phyloP scores from a whole-genome alignment of 345 rosid genomes.

The Zanthoxylum bungeanum region DNA sequence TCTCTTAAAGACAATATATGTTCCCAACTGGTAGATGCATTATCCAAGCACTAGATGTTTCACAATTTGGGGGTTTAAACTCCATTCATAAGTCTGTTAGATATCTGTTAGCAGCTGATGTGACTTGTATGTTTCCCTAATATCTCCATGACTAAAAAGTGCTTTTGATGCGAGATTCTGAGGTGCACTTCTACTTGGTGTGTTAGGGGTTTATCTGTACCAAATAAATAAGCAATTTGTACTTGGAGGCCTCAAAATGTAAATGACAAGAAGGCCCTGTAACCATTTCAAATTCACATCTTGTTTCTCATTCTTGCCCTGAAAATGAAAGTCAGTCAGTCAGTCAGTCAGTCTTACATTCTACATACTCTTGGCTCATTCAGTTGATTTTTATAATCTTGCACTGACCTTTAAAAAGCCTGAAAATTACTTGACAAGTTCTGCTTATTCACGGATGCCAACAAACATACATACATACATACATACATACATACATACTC shows the following conservation, averaged over 20 bases:
- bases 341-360: neutral
- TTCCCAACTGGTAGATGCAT: slow-evolving; percentile 32
- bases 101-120: neutral
- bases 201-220: no score
- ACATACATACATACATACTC: no score
- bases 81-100: no score
- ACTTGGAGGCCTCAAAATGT: neutral
- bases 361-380: no score
- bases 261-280: slow-evolving; percentile 40
- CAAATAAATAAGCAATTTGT: no score
- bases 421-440: slow-evolving; percentile 67
- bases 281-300: slow-evolving; percentile 63
- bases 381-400: no score
- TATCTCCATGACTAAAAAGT: neutral
- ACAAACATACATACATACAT: no score
- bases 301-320: slow-evolving; percentile 68
- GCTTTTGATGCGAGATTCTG: neutral
- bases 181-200: neutral
- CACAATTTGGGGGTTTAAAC: neutral
- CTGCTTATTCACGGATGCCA: slow-evolving; percentile 65
- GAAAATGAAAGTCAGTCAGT: slow-evolving; percentile 6
- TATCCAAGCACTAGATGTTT: slow-evolving; percentile 22
- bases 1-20: slow-evolving; percentile 39
- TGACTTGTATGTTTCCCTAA: neutral
- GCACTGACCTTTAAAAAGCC: no score